Percentiles rank a stretch among this genome's conserved stretches.
Conservation (phyloP, 257 asterid species). For the Solanum verrucosum region DNA sequence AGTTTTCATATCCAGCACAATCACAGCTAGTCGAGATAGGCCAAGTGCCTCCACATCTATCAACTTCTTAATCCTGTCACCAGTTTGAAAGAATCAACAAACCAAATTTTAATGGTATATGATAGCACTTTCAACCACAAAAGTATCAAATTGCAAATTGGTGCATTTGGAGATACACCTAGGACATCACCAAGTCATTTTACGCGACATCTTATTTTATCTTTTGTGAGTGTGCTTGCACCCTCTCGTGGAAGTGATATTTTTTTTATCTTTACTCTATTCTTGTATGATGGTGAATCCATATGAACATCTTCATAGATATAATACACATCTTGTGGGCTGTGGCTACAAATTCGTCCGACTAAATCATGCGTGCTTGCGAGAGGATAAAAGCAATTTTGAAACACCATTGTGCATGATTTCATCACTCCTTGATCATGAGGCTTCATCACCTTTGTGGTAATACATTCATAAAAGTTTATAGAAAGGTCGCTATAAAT, state of each 20-base stretch:
- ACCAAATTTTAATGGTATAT: background rate
- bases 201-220: background rate
- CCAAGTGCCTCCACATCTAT: slow-evolving; percentile 79
- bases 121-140: background rate
- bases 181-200: background rate
- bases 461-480: background rate
- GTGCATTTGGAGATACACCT: background rate
- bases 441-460: background rate
- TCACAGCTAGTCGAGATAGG: slow-evolving; percentile 61
- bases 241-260: background rate
- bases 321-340: background rate
- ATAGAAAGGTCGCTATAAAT: background rate
- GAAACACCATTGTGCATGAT: background rate
- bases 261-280: background rate
- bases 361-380: background rate
- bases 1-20: slow-evolving; percentile 79
- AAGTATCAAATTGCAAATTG: background rate
- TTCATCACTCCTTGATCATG: background rate
- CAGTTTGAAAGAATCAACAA: background rate
- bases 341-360: background rate
- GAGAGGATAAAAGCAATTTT: background rate
- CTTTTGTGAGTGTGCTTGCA: background rate
- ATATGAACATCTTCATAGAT: background rate
- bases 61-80: slow-evolving; percentile 75
- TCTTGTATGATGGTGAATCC: background rate